Conservation (phyloP, 345 rosid species). For the Camelina laxa region DNA sequence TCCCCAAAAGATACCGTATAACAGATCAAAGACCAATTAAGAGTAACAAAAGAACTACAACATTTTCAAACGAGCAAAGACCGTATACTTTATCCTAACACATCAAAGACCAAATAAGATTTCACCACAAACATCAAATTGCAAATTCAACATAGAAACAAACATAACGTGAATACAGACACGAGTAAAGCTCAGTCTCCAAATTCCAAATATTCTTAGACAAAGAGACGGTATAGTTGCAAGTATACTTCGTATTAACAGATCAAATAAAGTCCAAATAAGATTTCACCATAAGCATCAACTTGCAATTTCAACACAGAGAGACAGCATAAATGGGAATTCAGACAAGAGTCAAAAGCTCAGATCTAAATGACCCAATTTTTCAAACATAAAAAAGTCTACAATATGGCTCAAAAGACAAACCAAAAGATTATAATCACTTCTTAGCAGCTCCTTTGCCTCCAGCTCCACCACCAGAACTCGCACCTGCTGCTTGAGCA, state of each 20-base stretch:
- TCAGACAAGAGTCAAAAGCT: slow-evolving; percentile 3
- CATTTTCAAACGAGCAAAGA: not conserved
- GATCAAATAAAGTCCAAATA: slow-evolving; percentile 15
- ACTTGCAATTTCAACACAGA: slow-evolving; percentile 1
- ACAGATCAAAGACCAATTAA: not conserved
- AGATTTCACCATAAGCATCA: slow-evolving; percentile 23
- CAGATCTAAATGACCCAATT: not conserved
- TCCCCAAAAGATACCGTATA: not conserved
- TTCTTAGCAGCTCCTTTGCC: slow-evolving; percentile 50
- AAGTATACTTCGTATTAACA: not conserved
- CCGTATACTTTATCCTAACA: not conserved
- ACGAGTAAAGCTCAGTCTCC: not conserved
- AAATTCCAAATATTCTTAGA: too few species aligned
- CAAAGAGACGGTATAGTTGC: not conserved
- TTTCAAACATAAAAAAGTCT: slow-evolving; percentile 26
- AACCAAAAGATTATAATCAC: slow-evolving; percentile 18
- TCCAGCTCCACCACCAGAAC: slow-evolving; percentile 45
- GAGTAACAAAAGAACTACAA: not conserved
- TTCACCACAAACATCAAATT: slow-evolving; percentile 18
- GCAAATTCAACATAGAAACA: not conserved
- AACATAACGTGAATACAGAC: not conserved
- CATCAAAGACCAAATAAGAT: slow-evolving; percentile 12
- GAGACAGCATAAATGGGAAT: not conserved
- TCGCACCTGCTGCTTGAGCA: slow-evolving; percentile 57
- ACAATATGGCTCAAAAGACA: not conserved